A percentile compares a stretch with the other conserved stretches of the same genome.
Conservation (phyloP, 2,329 filamentous ascomycete species). For the Colletotrichum theobromicola region DNA sequence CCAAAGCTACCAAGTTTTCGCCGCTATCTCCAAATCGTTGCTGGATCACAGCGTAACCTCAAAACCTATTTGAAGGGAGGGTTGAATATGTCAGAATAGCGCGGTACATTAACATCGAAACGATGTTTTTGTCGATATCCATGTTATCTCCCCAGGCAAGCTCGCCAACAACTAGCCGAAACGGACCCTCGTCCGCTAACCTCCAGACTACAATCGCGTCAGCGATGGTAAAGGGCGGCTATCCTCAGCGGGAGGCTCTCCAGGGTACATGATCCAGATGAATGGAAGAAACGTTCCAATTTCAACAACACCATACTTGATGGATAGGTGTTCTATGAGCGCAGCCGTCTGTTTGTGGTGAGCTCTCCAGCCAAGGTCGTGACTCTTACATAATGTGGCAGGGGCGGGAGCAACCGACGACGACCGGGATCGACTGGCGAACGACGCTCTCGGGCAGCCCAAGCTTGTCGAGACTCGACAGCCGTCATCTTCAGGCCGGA, state of each 20-base stretch:
- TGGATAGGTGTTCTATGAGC: background rate
- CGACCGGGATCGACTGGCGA: background rate
- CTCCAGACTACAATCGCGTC: background rate
- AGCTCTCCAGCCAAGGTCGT: too few relatives aligned
- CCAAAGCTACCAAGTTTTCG: background rate
- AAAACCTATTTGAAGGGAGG: background rate
- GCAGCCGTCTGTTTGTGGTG: background rate
- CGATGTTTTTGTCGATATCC: background rate
- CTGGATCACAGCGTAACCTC: background rate
- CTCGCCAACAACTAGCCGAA: background rate
- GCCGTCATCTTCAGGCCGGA: background rate
- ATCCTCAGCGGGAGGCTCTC: background rate
- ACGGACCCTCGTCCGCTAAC: background rate
- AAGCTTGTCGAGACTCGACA: background rate
- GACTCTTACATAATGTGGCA: slow-evolving; percentile 13
- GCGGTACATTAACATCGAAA: background rate
- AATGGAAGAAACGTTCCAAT: background rate
- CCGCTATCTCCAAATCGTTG: background rate
- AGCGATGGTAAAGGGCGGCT: background rate
- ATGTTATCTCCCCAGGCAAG: background rate
- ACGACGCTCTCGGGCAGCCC: background rate
- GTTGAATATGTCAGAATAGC: background rate
- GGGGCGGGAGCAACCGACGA: slow-evolving; percentile 6
- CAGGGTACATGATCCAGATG: background rate
- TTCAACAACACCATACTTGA: background rate